Conservation (phyloP, 2,329 filamentous ascomycete genomes). For the Penicillium verrucosum region DNA sequence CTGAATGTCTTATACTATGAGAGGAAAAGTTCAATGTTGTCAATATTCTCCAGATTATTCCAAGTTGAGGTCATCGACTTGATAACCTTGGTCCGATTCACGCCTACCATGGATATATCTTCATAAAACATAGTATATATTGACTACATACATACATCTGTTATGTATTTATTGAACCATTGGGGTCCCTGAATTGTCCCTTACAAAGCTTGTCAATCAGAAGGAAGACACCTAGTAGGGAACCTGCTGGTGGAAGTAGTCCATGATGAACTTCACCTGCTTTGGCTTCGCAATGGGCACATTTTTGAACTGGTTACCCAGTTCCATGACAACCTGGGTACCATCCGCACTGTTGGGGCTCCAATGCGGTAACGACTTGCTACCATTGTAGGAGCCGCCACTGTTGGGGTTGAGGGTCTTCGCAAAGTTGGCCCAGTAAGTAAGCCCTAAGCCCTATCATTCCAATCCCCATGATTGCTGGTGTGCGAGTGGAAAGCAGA, state of each 20-base stretch:
- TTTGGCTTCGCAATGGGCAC: conserved; percentile 20
- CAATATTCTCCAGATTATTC: not conserved
- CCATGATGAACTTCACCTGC: conserved; percentile 23
- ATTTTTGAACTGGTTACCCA: conserved; percentile 19
- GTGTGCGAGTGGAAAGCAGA: too few species aligned
- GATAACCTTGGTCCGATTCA: not conserved
- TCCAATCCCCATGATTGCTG: too few species aligned
- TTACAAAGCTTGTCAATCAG: not conserved
- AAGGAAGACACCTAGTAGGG: conserved; percentile 9
- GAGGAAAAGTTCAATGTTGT: not conserved
- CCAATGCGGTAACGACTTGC: conserved; percentile 18
- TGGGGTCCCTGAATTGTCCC: not conserved
- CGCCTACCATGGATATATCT: not conserved
- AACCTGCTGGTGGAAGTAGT: conserved; percentile 21
- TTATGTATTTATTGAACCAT: not conserved
- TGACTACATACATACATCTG: not conserved
- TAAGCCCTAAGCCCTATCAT: too few species aligned
- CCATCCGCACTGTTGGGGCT: conserved; percentile 20
- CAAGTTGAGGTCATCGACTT: not conserved
- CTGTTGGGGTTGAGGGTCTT: conserved; percentile 32
- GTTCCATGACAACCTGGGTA: conserved; percentile 23
- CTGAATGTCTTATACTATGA: not conserved
- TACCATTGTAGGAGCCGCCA: conserved; percentile 20
- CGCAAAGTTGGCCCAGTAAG: conserved; percentile 38
- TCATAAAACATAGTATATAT: not conserved